Base-by-base conservation (phyloP, 345 rosid genomes). In the Camelina hispida region DNA sequence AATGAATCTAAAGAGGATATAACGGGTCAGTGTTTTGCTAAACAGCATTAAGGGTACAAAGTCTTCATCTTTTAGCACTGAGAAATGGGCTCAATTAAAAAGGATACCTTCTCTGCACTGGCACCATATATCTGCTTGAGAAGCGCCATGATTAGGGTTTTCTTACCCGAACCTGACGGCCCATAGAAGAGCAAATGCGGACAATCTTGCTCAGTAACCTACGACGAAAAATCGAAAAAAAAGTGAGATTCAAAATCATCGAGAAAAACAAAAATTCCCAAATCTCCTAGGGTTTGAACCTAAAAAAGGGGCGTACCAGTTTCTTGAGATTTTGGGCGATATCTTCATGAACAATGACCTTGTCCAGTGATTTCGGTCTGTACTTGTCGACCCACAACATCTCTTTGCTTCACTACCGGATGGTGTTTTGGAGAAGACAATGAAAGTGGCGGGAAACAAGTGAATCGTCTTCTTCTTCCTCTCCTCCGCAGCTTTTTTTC, bases 321-420 rank as follows among this genome's bases (percentile, higher is more conserved):
- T 95, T 95, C 84, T 87, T 92, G 73, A 95, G 97, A 76, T 89
- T 87, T 22, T 82, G 89, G 58, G 98, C 97, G 52, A 88, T 83
- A 14, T 92, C 97, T 50, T 90, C 79, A 74, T 95, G 98, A 67
- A 89, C 96, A 60, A 88, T 73, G 51, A 84, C 86, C 76, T 89
- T 85, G 77, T 89, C 97, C 7, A 92, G 87, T 81, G 97, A 84
- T 82, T 90, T 95, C 48, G 97, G 99, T 62, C 97, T 80, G 90
- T 89, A 95, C 91, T 95, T 92, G 85, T 95, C 99, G 11, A 90
- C 97, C 99, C 97, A 95, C 92, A 95, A 79, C 99, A 95, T 95
- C 80, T 95, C 80, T 79, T 50, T 80, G 34, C 42, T 61, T 61
- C 16, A 60, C 7, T n/a, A 28, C 58, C 12, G 48, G 25, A 35